Conservation (phyloP, 2,329 filamentous ascomycete genomes). For the Aspergillus latus region DNA sequence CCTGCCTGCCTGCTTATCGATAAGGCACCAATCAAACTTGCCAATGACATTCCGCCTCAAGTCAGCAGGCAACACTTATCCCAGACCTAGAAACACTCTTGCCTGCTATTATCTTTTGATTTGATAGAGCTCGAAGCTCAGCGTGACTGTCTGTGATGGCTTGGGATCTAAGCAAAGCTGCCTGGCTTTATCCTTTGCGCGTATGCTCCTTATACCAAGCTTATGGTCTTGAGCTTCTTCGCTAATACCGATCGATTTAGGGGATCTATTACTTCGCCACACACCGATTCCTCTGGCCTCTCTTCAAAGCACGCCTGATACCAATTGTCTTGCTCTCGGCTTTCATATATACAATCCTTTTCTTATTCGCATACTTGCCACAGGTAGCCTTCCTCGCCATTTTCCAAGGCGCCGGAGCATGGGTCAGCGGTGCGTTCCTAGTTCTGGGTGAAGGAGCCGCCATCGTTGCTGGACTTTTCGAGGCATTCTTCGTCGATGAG, state of each 20-base stretch:
- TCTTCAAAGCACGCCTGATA: conserved; percentile 74
- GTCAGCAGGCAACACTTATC: not conserved
- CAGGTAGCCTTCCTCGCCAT: conserved; percentile 86
- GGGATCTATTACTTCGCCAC: conserved; percentile 80
- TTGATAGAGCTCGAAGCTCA: not conserved
- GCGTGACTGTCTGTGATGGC: conserved; percentile 6
- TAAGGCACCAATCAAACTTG: conserved; percentile 23
- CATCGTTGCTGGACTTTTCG: conserved; percentile 66
- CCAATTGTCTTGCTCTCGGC: conserved; percentile 79
- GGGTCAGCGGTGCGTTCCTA: conserved; percentile 82
- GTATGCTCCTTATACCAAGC: conserved; percentile 31
- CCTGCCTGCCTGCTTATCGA: conserved; percentile 32
- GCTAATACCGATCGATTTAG: conserved; percentile 32
- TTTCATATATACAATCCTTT: conserved; percentile 80
- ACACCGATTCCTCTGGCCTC: conserved; percentile 77
- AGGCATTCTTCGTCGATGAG: conserved; percentile 79
- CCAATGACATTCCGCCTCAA: not conserved
- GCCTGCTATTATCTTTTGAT: not conserved
- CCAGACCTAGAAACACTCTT: not conserved
- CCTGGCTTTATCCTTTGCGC: conserved; percentile 51
- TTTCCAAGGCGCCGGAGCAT: conserved; percentile 84
- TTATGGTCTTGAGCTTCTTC: conserved; percentile 8
- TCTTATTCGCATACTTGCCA: conserved; percentile 83
- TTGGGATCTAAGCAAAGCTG: conserved; percentile 34
- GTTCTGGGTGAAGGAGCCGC: conserved; percentile 69